These are phyloP conservation scores for Naganishia vaughanmartiniae DNA, from an alignment of 768 basidiomycete species.

Conservation along the genomic window DNA sequence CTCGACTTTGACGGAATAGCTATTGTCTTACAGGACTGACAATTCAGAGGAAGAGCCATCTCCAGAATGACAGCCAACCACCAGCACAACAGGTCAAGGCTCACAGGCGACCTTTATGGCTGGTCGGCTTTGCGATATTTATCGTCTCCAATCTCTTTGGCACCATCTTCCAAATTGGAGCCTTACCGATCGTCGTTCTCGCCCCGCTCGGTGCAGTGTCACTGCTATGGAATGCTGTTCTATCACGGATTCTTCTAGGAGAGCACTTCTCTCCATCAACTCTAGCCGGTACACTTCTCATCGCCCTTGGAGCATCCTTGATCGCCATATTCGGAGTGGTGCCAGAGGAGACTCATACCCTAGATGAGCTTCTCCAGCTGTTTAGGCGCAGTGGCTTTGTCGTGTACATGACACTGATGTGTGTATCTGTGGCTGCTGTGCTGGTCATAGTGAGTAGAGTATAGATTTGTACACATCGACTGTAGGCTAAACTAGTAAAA, in stretches of 20 bases:
- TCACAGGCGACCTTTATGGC: conserved; percentile 81
- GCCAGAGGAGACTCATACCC: conserved; percentile 75
- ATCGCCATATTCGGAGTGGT: conserved; percentile 92
- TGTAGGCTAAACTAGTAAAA: not conserved
- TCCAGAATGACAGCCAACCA: conserved; percentile 72
- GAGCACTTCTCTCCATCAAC: conserved; percentile 82
- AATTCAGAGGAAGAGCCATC: conserved; percentile 89
- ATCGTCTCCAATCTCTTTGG: conserved; percentile 35
- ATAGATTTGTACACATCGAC: not conserved
- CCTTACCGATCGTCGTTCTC: conserved; percentile 88
- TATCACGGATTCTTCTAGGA: conserved; percentile 76
- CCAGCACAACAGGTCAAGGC: conserved; percentile 65
- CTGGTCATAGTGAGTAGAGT: conserved; percentile 60
- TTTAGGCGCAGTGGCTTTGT: conserved; percentile 75
- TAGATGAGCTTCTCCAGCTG: conserved; percentile 76
- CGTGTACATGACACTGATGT: conserved; percentile 73
- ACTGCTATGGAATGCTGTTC: conserved; percentile 90
- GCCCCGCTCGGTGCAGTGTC: conserved; percentile 86
- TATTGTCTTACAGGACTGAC: conserved; percentile 62
- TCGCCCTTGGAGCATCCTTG: conserved; percentile 81
- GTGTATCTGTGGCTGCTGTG: conserved; percentile 61
- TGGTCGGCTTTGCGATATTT: conserved; percentile 65
- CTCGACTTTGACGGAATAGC: not conserved
- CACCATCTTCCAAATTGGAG: conserved; percentile 86
- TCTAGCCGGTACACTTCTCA: conserved; percentile 79